Percentiles rank a stretch among this genome's conserved stretches.
phyloP scores from a whole-genome alignment of 1,284 basidiomycete species.

The Porodaedalea pini region DNA sequence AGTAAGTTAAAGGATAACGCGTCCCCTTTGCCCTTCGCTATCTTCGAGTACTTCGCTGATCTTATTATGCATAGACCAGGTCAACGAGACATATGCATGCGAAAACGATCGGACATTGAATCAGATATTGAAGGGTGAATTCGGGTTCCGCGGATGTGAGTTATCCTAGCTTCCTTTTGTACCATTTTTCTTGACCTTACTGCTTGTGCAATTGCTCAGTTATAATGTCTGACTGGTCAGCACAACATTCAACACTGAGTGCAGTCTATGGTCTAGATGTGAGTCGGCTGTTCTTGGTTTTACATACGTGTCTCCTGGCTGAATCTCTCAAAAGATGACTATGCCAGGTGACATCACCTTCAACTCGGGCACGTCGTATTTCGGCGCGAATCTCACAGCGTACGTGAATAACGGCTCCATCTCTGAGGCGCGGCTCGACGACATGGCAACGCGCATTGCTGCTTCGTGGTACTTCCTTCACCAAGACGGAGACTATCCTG shows the following conservation, averaged over 20 bases:
- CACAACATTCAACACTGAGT: constrained; percentile 52
- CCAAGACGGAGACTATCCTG: constrained; percentile 64
- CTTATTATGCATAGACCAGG: constrained; percentile 38
- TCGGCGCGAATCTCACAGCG: constrained; percentile 58
- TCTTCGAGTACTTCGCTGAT: background rate
- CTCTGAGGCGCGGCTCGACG: constrained; percentile 57
- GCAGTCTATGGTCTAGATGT: constrained; percentile 69
- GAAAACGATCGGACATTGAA: constrained; percentile 76
- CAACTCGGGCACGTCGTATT: constrained; percentile 49
- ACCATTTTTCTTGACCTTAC: background rate
- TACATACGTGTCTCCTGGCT: background rate
- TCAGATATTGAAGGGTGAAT: constrained; percentile 74
- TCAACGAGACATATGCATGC: constrained; percentile 80
- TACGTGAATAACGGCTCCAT: constrained; percentile 71
- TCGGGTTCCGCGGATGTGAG: constrained; percentile 73
- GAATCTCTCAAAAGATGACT: constrained; percentile 43
- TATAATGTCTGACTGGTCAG: constrained; percentile 70
- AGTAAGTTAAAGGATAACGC: constrained; percentile 33
- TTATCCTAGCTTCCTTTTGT: background rate
- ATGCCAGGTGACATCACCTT: constrained; percentile 38
- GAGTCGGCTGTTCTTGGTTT: constrained; percentile 23
- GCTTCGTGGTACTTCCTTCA: constrained; percentile 57
- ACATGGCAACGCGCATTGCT: constrained; percentile 66
- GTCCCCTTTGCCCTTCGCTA: too few relatives aligned
- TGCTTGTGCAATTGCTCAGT: too few relatives aligned